A percentile compares a stretch with the other conserved stretches of the same genome.
phyloP scores from a whole-genome alignment of 768 basidiomycete species.

The Mycena filopes region DNA sequence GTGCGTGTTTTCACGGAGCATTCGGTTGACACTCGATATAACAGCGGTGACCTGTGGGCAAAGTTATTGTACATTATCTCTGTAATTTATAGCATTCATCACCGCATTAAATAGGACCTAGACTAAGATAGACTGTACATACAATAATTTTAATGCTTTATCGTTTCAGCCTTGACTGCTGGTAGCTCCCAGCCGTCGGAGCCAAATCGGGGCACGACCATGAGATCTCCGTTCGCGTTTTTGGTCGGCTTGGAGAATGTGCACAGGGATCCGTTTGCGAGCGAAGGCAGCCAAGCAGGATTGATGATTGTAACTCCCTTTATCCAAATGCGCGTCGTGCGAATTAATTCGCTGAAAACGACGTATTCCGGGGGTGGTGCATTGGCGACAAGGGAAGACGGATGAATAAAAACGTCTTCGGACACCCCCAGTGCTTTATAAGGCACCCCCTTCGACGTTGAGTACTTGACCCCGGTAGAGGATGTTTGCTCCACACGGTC shows the following conservation, averaged over 20 bases:
- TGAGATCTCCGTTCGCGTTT: constrained; percentile 70
- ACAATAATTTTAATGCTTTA: constrained; percentile 28
- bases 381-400: constrained; percentile 82
- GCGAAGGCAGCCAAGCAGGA: constrained; percentile 84
- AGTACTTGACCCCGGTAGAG: constrained; percentile 71
- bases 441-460: constrained; percentile 81
- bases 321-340: constrained; percentile 79
- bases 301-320: constrained; percentile 91
- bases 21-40: not conserved
- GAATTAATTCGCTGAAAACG: constrained; percentile 84
- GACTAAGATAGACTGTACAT: constrained; percentile 18
- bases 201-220: constrained; percentile 88
- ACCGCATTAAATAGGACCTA: not conserved
- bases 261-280: constrained; percentile 85
- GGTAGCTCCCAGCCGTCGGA: constrained; percentile 90
- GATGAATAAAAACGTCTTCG: constrained; percentile 94
- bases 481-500: constrained; percentile 75
- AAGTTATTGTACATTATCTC: constrained; percentile 19
- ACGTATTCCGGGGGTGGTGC: constrained; percentile 85
- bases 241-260: constrained; percentile 89
- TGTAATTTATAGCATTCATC: not conserved
- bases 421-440: constrained; percentile 83
- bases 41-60: constrained; percentile 11
- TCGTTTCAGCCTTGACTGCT: constrained; percentile 59
- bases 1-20: not conserved